Evolutionary conservation across 495 filamentous ascomycete genomes (phyloP).

Genomic region (Trichoderma virens): DNA sequence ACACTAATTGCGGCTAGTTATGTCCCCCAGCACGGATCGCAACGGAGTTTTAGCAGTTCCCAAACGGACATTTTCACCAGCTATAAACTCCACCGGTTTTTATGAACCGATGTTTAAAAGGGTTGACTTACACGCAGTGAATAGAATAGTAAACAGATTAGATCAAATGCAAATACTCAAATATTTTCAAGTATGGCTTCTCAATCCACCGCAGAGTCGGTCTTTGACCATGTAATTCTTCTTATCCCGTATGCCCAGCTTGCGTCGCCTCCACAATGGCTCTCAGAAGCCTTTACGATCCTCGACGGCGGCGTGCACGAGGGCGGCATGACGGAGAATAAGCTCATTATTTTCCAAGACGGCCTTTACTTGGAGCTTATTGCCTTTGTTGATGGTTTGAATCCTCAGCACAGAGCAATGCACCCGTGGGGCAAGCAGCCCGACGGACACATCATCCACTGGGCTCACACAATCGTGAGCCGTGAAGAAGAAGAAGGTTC

Average conservation of each 20-base stretch:
- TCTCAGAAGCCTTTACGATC: slow-evolving; percentile 45
- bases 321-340: slow-evolving; percentile 48
- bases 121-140: not conserved
- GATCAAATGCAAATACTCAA: not conserved
- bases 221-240: slow-evolving; percentile 51
- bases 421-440: slow-evolving; percentile 45
- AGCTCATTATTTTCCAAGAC: slow-evolving; percentile 47
- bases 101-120: not conserved
- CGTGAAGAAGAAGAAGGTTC: not conserved
- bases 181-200: not conserved
- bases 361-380: slow-evolving; percentile 55
- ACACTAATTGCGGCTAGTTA: too few relatives aligned
- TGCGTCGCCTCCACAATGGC: slow-evolving; percentile 34
- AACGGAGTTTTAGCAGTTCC: too few relatives aligned
- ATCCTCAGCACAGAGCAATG: slow-evolving; percentile 26
- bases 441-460: slow-evolving; percentile 44
- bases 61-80: too few relatives aligned
- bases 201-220: not conserved
- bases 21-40: too few relatives aligned
- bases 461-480: slow-evolving; percentile 37
- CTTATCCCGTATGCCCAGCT: slow-evolving; percentile 40
- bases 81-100: too few relatives aligned
- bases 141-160: not conserved
- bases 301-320: slow-evolving; percentile 45
- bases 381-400: slow-evolving; percentile 43